Evolutionary conservation across 257 asterid species (phyloP), one percentile per base, ranked within the genome.

Genomic region (Rhazya stricta): DNA sequence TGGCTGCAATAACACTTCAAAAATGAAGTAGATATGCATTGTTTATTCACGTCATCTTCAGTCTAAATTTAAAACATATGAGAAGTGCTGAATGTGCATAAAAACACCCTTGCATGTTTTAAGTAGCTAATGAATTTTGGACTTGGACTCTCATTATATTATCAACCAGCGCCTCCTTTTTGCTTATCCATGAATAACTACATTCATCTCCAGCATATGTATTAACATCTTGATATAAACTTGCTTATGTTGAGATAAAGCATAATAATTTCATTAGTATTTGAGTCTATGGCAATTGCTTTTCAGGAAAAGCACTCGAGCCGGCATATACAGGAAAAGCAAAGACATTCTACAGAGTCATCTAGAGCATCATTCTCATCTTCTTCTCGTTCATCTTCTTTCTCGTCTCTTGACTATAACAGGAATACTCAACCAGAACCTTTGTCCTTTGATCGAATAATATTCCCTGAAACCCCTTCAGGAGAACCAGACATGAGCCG

Each of bases 351-450:
- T 43, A 81, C 91, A 6, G 98, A 92, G 81, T 92, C 91, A 29
- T 89, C 97, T 30, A 76, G 91, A 82, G 86, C 92, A 16, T 92
- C 98, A 32, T 88, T 86, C 84, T 92, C 98, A 39, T 92, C 96
- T 57, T 92, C 97, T 36, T 91, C 98, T 27, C 96, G 87, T 63
- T 88, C 98, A 5, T 93, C 97, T 60, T 91, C 98, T 1, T 91
- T 90, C 85, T 93, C 96, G n/a, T 93, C 97, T 53, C 85, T 88
- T 16, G 98, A 93, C 72, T 90, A 86, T 45, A 91, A 82, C 76
- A 87, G 86, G 85, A 78, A 86, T 48, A 50, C 87, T 70, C 96
- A 88, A 68, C 77, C 85, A 70, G 97, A 91, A 74, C 80, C 89
- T 36, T 78, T 71, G 16, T 79, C 91, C 43, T 85, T 77, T 18